Evolutionary conservation across 2,329 filamentous ascomycete genomes (phyloP), one percentile per base, ranked within the genome.

Genomic region (Mycogone perniciosa): DNA sequence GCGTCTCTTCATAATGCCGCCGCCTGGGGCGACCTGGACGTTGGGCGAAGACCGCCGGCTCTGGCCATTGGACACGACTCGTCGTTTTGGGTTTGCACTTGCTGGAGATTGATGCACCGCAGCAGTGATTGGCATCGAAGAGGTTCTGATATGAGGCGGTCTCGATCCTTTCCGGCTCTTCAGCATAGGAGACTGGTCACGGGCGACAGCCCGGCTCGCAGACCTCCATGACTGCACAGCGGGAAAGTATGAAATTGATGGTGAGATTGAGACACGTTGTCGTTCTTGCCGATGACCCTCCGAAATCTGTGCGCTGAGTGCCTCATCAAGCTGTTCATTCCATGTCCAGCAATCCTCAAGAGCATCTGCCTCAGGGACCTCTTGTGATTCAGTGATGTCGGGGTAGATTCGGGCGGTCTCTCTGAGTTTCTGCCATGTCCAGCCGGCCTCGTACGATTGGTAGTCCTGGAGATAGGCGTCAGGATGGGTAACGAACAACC

Each of bases 401-500:
- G 71, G 68, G 55, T 79, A 77, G 20, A 80, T 71, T 5, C 80
- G 75, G 44, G 78, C 81, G 27, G 89, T 70, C 57, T 82, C 76
- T 33, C 82, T 79, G 7, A 91, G 66, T 42, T 76, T 77, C 57
- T 83, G 82, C 88, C 88, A 92, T 1, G 80, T 83, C 85, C 85
- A 90, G 5, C 75, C 74, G 7, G 71, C 63, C 40, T 77, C 73
- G 35, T 77, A 76, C 5, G 77, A 72, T 31, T 74, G 68, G 10
- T 70, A 65, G 54, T 82, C 79, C 61, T 92, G 88, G 2, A 88
- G 69, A 57, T 92, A 92, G 1, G 85, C 84, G 57, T 86, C 82
- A 4, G 84, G 80, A 52, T 88, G 85, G 1, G 88, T 92, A 52
- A 91, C 76, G 67, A 87, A 92, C 9, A 92, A 76, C 7, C 87